A percentile compares a stretch with the other conserved stretches of the same genome.
Evolutionary conservation across 768 basidiomycete species (phyloP).

Genomic region (Boletus bicolor): DNA sequence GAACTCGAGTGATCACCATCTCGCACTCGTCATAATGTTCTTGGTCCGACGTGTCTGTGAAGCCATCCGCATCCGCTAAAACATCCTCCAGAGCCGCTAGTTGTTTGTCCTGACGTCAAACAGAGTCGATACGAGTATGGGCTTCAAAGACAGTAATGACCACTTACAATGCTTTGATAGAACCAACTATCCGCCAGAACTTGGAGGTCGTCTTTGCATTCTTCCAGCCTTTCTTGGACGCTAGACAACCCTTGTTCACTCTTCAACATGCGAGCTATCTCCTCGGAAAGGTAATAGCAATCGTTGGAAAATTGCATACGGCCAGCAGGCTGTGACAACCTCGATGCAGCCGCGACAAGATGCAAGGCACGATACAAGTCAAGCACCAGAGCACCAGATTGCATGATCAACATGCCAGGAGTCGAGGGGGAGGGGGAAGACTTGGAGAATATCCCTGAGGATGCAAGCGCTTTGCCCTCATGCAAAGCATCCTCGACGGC

Average conservation of each 20-base stretch:
- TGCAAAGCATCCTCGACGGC: slow-evolving; percentile 59
- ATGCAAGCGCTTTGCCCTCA: slow-evolving; percentile 64
- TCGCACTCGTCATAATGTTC: slow-evolving; percentile 77
- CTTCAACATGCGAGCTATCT: slow-evolving; percentile 34
- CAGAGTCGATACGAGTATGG: neutral
- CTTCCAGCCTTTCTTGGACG: slow-evolving; percentile 48
- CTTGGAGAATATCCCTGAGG: slow-evolving; percentile 51
- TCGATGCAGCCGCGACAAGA: slow-evolving; percentile 55
- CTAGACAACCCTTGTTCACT: slow-evolving; percentile 28
- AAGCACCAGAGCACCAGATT: slow-evolving; percentile 61
- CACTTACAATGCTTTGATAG: slow-evolving; percentile 64
- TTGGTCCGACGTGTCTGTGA: slow-evolving; percentile 66
- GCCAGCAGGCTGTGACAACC: slow-evolving; percentile 48
- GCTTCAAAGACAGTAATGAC: neutral
- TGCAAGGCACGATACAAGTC: slow-evolving; percentile 81
- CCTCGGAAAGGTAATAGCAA: slow-evolving; percentile 60
- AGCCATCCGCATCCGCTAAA: slow-evolving; percentile 57
- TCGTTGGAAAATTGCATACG: slow-evolving; percentile 83
- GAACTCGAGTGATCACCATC: slow-evolving; percentile 55
- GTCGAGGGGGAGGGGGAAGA: slow-evolving; percentile 28
- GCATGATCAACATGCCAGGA: slow-evolving; percentile 55
- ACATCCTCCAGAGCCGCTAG: slow-evolving; percentile 35
- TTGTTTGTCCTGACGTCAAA: slow-evolving; percentile 23
- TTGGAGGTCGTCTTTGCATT: slow-evolving; percentile 49
- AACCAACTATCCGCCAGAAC: slow-evolving; percentile 67